Conservation (phyloP, 1,284 basidiomycete genomes). For the Trichosporon sp. region DNA sequence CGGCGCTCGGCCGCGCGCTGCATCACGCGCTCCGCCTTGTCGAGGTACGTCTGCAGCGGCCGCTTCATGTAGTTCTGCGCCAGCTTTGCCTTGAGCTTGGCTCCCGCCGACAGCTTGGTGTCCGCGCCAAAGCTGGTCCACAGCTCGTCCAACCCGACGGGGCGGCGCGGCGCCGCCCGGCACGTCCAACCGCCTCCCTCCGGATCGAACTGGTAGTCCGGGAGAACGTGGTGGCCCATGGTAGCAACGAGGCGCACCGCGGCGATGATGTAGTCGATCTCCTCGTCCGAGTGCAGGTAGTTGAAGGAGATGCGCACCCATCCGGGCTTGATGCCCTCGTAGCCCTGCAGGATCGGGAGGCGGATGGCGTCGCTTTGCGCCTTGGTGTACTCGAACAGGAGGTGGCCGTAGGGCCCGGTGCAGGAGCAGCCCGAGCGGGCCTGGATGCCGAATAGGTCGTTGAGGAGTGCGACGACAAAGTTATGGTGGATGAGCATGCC, state of each 20-base stretch:
- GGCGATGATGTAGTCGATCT: slow-evolving; percentile 10
- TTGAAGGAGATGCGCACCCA: slow-evolving; percentile 12
- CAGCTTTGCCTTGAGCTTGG: neutral
- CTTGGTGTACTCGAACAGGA: neutral
- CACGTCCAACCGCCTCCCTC: slow-evolving; percentile 6
- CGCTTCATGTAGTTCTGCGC: neutral
- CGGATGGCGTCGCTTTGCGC: neutral
- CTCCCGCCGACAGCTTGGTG: neutral
- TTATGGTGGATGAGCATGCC: slow-evolving; percentile 14
- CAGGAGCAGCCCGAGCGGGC: slow-evolving; percentile 15
- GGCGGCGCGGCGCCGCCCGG: neutral
- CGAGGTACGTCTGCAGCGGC: neutral
- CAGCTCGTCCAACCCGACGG: neutral
- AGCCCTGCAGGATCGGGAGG: neutral
- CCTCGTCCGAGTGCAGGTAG: slow-evolving; percentile 5
- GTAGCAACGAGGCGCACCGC: slow-evolving; percentile 6
- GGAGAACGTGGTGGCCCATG: slow-evolving; percentile 8
- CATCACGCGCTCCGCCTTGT: neutral
- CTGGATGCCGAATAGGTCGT: slow-evolving; percentile 18
- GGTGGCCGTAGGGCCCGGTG: slow-evolving; percentile 11
- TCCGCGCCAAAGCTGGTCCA: neutral
- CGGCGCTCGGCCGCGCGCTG: neutral
- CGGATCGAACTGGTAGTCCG: slow-evolving; percentile 9
- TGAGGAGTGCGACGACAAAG: slow-evolving; percentile 15
- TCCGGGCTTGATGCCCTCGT: slow-evolving; percentile 6